A percentile compares a stretch with the other conserved stretches of the same genome.
These are phyloP conservation scores for Capsicum baccatum DNA, from an alignment of 257 asterid genomes.

Conservation along the genomic window DNA sequence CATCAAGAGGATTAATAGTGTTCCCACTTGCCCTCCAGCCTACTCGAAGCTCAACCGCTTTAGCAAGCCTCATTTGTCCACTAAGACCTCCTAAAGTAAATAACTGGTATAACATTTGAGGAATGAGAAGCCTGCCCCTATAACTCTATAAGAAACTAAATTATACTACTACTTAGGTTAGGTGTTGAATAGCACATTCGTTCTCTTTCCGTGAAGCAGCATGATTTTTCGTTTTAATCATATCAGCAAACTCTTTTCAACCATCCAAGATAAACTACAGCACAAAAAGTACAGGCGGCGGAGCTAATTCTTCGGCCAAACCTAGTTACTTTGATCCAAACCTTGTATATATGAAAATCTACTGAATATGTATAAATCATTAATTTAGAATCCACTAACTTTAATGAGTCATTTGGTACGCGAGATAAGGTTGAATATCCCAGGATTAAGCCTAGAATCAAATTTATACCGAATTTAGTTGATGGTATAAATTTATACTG, in stretches of 20 bases:
- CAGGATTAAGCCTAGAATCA: not conserved
- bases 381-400: not conserved
- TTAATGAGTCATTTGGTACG: not conserved
- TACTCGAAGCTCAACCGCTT: too few relatives aligned
- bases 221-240: not conserved
- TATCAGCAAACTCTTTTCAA: not conserved
- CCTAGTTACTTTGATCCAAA: not conserved
- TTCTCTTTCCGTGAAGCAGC: not conserved
- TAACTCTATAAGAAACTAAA: not conserved
- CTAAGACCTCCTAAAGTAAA: not conserved
- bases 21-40: too few relatives aligned
- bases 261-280: not conserved
- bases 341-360: not conserved
- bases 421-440: not conserved
- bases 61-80: not conserved
- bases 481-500: not conserved
- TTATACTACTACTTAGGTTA: not conserved
- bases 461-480: not conserved
- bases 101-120: not conserved
- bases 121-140: too few relatives aligned
- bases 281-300: not conserved
- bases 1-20: too few relatives aligned
- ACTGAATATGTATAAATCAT: not conserved
- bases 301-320: not conserved
- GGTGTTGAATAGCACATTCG: not conserved